Evolutionary conservation across 129 eudicot genomes (phyloP).

Genomic region (Gnaphalium uliginosum): DNA sequence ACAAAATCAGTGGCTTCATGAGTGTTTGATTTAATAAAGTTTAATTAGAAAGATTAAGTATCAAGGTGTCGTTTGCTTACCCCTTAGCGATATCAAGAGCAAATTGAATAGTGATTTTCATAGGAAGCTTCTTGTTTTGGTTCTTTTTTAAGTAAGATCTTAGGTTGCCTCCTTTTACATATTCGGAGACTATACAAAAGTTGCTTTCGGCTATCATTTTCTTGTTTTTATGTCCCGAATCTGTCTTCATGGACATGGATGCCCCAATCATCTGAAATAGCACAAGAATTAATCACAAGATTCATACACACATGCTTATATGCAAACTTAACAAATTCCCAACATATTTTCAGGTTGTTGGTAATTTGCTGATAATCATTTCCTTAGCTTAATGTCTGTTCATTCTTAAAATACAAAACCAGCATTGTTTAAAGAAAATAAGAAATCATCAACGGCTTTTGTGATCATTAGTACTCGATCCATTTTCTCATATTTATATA

Average conservation of each 20-base stretch:
- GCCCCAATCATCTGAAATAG: slow-evolving; percentile 22
- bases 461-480: no score
- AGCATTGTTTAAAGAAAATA: no score
- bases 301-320: not conserved
- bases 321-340: not conserved
- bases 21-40: not conserved
- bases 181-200: slow-evolving; percentile 38
- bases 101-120: slow-evolving; percentile 26
- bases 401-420: no score
- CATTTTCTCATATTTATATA: no score
- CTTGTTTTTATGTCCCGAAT: slow-evolving; percentile 4
- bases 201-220: slow-evolving; percentile 15
- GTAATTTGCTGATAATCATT: no score
- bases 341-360: no score
- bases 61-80: slow-evolving; percentile 20
- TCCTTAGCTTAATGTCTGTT: no score
- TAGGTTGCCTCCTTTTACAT: slow-evolving; percentile 39
- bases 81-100: slow-evolving; percentile 48
- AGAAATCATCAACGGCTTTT: no score
- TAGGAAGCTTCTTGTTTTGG: slow-evolving; percentile 30
- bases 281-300: not conserved
- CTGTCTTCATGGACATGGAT: slow-evolving; percentile 15
- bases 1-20: not conserved
- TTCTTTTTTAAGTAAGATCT: slow-evolving; percentile 35
- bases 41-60: not conserved